Evolutionary conservation across 1,284 basidiomycete species (phyloP), one percentile per base, ranked within the genome.

Genomic region (Caloboletus firmus): DNA sequence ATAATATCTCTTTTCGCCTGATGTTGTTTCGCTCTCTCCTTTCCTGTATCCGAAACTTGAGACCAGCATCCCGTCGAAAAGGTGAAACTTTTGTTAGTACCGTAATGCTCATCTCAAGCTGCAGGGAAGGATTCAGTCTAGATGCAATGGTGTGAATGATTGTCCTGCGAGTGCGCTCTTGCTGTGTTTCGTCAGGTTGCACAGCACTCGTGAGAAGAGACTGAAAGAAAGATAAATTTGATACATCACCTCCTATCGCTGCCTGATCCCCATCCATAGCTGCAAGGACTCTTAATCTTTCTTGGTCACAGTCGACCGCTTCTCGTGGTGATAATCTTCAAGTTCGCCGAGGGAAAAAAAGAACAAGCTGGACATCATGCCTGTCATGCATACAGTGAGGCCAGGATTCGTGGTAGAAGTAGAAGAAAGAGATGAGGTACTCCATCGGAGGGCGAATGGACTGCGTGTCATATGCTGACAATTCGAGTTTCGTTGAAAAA

Each of bases 91-190:
- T 64, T 75, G 66, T 85, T 91, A 57, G 66, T 74, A 0, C 89
- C 84, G 62, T 94, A 84, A 95, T 94, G 17, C 90, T 82, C 78
- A 92, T 85, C 69, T 93, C 90, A 13, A 94, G 76, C 57, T 90
- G 84, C 80, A 9, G 26, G n/a, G n/a, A n/a, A 6, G 89, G 79
- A 61, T 93, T 92, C 5, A 84, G 82, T 5, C 26, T 7, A 0
- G 91, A 88, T 5, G 77, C 72, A 13, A 79, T 65, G 15, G 94
- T 68, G 57, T 90, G 85, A 6, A 65, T 62, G 0, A 89, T 89
- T 0, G 91, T 94, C 55, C 87, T 82, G 10, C 74, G 72, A 85
- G 95, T 93, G 24, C 94, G 76, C 12, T 80, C 77, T 47, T 70
- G 75, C 62, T 90, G 84, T 0, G 73, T 41, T 31, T 82, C 79